Conservation (phyloP, 805 yeast genomes). For the Sugiyamaella boreocaroliniensis region DNA sequence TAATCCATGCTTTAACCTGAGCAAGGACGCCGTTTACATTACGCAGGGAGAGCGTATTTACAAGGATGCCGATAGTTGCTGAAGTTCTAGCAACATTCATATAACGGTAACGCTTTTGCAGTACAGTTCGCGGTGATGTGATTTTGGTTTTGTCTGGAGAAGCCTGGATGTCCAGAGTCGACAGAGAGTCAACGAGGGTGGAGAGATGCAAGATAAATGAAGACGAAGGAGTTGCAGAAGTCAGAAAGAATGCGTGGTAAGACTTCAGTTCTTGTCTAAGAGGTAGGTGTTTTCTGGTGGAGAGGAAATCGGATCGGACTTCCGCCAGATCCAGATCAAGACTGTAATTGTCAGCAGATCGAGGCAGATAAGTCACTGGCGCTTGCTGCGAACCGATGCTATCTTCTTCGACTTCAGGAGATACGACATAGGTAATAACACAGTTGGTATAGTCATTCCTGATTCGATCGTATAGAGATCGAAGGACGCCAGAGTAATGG, state of each 20-base stretch:
- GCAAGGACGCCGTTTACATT: constrained; percentile 66
- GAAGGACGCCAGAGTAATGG: constrained; percentile 46
- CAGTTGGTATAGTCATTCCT: constrained; percentile 30
- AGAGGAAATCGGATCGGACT: constrained; percentile 9
- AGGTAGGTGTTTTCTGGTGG: constrained; percentile 20
- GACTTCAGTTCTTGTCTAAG: constrained; percentile 32
- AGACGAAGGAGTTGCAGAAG: constrained; percentile 48
- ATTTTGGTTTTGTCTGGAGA: constrained; percentile 15
- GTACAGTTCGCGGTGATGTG: constrained; percentile 54
- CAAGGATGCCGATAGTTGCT: constrained; percentile 83
- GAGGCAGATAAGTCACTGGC: background rate
- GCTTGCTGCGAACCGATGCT: background rate
- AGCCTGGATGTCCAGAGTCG: constrained; percentile 42
- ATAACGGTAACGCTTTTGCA: constrained; percentile 75
- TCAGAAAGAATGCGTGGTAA: constrained; percentile 59
- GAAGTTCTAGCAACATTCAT: constrained; percentile 89
- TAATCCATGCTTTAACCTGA: constrained; percentile 52
- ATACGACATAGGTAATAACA: constrained; percentile 16
- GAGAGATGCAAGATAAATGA: constrained; percentile 71
- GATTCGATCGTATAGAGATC: constrained; percentile 34
- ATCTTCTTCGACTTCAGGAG: background rate
- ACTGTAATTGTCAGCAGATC: background rate
- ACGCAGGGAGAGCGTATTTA: constrained; percentile 78
- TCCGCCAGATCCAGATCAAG: background rate
- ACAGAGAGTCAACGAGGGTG: constrained; percentile 56